phyloP scores from a whole-genome alignment of 139 green algal genomes.

The Chlamydomonas sp. region DNA sequence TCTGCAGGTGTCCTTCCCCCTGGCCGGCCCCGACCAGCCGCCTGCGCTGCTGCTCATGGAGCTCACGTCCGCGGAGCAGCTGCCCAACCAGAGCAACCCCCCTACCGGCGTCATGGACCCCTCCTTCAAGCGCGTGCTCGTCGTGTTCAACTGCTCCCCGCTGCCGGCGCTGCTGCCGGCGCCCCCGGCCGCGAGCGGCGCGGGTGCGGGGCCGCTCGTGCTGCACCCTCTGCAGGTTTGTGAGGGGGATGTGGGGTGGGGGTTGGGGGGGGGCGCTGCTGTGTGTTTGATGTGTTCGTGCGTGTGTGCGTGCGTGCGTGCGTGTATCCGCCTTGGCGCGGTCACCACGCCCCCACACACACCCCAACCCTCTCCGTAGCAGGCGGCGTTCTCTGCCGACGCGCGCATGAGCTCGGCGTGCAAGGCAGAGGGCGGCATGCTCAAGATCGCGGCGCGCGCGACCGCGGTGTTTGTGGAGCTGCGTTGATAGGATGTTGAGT shows the following conservation, averaged over 20 bases:
- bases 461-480: conserved; percentile 19
- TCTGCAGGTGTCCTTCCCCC: conserved; percentile 56
- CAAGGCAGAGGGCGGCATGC: neutral
- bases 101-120: conserved; percentile 35
- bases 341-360: no score
- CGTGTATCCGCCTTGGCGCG: no score
- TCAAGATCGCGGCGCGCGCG: conserved; percentile 16
- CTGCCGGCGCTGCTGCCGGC: neutral
- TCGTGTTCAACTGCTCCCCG: conserved; percentile 48
- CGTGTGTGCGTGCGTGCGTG: no score
- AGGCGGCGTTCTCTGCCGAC: neutral
- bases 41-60: conserved; percentile 61
- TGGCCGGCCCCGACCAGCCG: conserved; percentile 41
- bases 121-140: conserved; percentile 32
- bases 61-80: conserved; percentile 37
- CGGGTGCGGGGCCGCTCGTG: neutral
- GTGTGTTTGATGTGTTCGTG: no score
- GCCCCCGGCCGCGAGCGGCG: neutral
- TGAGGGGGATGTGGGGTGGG: no score
- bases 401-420: conserved; percentile 8
- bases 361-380: no score
- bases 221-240: conserved; percentile 8
- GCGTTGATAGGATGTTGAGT: no score
- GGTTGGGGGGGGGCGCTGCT: no score
- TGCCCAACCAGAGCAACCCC: neutral